Percentiles rank a stretch among this genome's conserved stretches.
phyloP scores from a whole-genome alignment of 306 rosid genomes.

The Geum urbanum region DNA sequence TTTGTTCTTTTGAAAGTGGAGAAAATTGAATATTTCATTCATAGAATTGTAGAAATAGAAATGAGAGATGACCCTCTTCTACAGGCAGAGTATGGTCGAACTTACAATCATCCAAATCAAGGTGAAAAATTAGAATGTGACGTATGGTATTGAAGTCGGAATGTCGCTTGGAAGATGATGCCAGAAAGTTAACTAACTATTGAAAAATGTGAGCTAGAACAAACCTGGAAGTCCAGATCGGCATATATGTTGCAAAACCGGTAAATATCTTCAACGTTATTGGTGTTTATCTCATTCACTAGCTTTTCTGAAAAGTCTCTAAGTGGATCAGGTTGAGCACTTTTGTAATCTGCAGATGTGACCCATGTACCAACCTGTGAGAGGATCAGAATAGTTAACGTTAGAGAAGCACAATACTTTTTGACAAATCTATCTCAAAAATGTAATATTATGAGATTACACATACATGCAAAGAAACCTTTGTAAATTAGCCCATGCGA shows the following conservation, averaged over 20 bases:
- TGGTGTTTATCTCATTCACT: slow-evolving; percentile 72
- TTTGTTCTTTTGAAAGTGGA: too few species aligned
- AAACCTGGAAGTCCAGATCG: slow-evolving; percentile 77
- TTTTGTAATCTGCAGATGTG: slow-evolving; percentile 56
- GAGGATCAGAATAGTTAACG: slow-evolving; percentile 1
- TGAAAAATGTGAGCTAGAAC: slow-evolving; percentile 3
- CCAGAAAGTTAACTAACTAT: neutral
- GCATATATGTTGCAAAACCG: slow-evolving; percentile 79
- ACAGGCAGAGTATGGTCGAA: neutral
- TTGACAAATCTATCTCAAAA: neutral
- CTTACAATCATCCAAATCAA: neutral
- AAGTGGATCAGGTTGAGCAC: slow-evolving; percentile 85
- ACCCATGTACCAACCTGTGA: slow-evolving; percentile 73
- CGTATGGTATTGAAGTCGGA: neutral
- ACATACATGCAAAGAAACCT: neutral
- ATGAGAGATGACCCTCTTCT: neutral
- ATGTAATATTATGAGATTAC: too few species aligned
- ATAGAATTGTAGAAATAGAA: neutral
- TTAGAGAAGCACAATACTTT: neutral
- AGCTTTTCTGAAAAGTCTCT: slow-evolving; percentile 64
- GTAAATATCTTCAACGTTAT: slow-evolving; percentile 68
- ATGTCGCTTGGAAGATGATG: neutral
- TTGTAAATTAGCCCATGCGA: neutral
- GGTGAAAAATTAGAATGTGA: neutral
- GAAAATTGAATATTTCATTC: neutral